phyloP scores from a whole-genome alignment of 148 eudicot species.

The Persicaria maculosa region DNA sequence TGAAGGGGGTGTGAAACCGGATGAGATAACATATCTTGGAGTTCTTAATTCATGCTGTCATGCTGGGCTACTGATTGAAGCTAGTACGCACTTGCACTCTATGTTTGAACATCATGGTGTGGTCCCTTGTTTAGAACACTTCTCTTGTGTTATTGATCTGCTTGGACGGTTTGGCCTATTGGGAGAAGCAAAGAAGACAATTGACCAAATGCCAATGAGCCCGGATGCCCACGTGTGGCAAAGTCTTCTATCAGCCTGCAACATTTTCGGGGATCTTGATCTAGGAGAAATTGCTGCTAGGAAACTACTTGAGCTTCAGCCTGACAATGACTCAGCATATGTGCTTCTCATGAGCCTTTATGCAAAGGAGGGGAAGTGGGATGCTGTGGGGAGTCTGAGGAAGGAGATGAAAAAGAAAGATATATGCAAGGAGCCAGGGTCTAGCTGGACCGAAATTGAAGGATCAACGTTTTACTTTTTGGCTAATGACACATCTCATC shows the following conservation, averaged over 20 bases:
- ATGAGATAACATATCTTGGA: conserved; percentile 59
- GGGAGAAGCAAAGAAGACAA: conserved; percentile 38
- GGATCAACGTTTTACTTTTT: conserved; percentile 32
- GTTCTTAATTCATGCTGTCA: conserved; percentile 56
- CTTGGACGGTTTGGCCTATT: conserved; percentile 51
- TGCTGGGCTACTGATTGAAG: conserved; percentile 41
- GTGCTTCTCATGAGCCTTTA: conserved; percentile 45
- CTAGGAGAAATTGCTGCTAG: conserved; percentile 40
- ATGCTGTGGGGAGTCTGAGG: conserved; percentile 31
- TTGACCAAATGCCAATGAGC: conserved; percentile 43
- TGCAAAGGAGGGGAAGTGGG: conserved; percentile 43
- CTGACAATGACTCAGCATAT: conserved; percentile 52
- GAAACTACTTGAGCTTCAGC: conserved; percentile 48
- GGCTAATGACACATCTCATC: conserved; percentile 38
- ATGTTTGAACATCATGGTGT: conserved; percentile 44
- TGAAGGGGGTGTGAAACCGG: conserved; percentile 31
- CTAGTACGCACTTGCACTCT: conserved; percentile 29
- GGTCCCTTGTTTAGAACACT: conserved; percentile 53
- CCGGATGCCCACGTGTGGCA: conserved; percentile 63
- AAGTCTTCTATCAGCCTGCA: conserved; percentile 51
- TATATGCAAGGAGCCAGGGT: conserved; percentile 44
- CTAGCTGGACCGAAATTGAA: conserved; percentile 52
- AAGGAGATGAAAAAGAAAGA: conserved; percentile 40
- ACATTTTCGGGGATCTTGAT: conserved; percentile 28
- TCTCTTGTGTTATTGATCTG: conserved; percentile 44